Percentiles rank a stretch among this genome's conserved stretches.
phyloP scores from a whole-genome alignment of 352 stramenopile genomes.

The Phytophthora sp. region DNA sequence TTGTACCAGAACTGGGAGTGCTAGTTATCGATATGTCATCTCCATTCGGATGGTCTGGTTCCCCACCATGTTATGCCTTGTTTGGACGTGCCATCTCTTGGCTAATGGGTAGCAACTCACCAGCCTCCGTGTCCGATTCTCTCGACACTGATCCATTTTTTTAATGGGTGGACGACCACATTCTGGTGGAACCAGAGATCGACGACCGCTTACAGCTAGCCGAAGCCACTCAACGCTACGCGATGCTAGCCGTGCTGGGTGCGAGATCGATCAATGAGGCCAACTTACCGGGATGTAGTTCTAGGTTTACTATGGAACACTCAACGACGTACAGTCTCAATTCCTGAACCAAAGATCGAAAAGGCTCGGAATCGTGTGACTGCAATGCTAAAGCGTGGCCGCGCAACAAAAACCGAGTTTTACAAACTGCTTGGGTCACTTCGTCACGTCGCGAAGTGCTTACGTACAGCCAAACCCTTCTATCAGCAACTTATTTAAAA shows the following conservation, averaged over 20 bases:
- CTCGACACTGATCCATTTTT: constrained; percentile 21
- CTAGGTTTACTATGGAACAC: constrained; percentile 26
- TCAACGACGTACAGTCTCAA: constrained; percentile 6
- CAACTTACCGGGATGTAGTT: constrained; percentile 22
- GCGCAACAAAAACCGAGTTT: constrained; percentile 5
- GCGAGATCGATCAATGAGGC: constrained; percentile 31
- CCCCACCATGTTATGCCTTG: constrained; percentile 11
- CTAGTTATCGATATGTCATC: constrained; percentile 10
- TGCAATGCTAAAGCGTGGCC: background rate
- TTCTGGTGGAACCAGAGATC: constrained; percentile 22
- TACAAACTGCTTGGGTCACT: constrained; percentile 27
- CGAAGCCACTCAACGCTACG: constrained; percentile 10
- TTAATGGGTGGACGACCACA: constrained; percentile 43
- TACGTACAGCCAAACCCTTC: constrained; percentile 19
- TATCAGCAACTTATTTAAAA: no score
- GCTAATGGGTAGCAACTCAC: constrained; percentile 10
- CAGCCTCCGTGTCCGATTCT: constrained; percentile 2
- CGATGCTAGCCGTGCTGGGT: constrained; percentile 30
- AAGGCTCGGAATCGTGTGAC: constrained; percentile 5
- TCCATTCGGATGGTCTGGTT: constrained; percentile 22
- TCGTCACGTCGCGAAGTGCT: constrained; percentile 26
- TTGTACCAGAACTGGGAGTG: constrained; percentile 1
- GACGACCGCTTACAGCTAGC: constrained; percentile 4
- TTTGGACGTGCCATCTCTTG: constrained; percentile 22
- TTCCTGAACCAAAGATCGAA: constrained; percentile 20